Conservation (phyloP, 83 land plant species). For the Diphasiastrum complanatum region DNA sequence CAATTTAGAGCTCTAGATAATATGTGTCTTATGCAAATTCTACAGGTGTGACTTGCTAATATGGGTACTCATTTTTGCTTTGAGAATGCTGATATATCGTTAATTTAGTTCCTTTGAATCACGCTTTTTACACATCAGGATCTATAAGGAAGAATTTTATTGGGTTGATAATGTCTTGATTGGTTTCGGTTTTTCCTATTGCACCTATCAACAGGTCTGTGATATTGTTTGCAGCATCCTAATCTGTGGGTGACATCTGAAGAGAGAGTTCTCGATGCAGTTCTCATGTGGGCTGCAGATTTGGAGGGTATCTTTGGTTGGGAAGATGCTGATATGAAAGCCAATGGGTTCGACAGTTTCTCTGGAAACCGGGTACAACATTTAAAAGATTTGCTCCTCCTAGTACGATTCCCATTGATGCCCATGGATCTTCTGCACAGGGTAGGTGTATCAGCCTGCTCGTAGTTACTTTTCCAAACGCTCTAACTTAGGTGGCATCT, state of each 20-base stretch:
- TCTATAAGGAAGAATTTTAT: too few relatives aligned
- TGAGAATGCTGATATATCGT: neutral
- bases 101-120: too few relatives aligned
- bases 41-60: conserved; percentile 53
- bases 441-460: conserved; percentile 43
- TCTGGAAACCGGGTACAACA: conserved; percentile 49
- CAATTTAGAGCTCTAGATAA: conserved; percentile 63
- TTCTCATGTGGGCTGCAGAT: conserved; percentile 63
- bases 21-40: conserved; percentile 49
- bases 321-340: conserved; percentile 47
- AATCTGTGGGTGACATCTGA: conserved; percentile 82
- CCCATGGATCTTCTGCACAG: conserved; percentile 47
- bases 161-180: too few relatives aligned
- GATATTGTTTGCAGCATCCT: conserved; percentile 62
- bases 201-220: conserved; percentile 1
- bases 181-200: too few relatives aligned
- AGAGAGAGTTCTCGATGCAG: conserved; percentile 81
- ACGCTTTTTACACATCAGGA: too few relatives aligned
- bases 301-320: conserved; percentile 50
- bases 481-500: neutral
- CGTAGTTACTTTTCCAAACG: neutral
- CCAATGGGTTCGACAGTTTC: conserved; percentile 36
- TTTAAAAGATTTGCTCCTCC: conserved; percentile 37
- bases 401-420: conserved; percentile 81
- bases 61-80: too few relatives aligned